Base-by-base conservation (phyloP, 202 grass and related monocot species). In the Musa balbisiana region DNA sequence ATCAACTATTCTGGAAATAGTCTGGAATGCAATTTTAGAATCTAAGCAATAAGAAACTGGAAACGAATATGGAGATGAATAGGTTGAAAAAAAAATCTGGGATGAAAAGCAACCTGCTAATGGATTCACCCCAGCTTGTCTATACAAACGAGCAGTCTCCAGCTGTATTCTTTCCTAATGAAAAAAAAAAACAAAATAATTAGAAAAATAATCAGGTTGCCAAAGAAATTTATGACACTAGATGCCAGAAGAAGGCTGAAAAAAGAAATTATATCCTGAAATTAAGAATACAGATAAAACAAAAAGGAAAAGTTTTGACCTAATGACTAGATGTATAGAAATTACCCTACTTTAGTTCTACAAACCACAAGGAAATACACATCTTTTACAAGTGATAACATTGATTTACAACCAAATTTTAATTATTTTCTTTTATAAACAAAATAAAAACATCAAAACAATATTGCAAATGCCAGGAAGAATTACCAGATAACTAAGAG, bases 161-260 rank as follows among this genome's bases (percentile, higher is more conserved):
- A 97, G 79, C 71, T 97, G 90, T 80, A 97, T 97, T 75, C 90
- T 97, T 88, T 97, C 93, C 93, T 97, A 77, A 82, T n/a, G 76
- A 65, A 22, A 83, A 15, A 82, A 82, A 51, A 56, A 24, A 22
- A 1, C 71, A 49, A 67, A 84, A 23, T 62, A 20, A 62, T 21
- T 62, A 62, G 8, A 67, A 26, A 67, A 10, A 0, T 13, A 2
- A 67, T 33, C 3, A 4, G 12, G 10, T 27, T 26, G 24, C 4
- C 12, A 27, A 16, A 67, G 10, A 67, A 27, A 24, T 67, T 29
- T 8, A 11, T 11, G 27, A 67, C 12, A 3, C 2, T 22, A 67
- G 14, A 27, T 29, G 25, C 2, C 55, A 17, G 55, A 58, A 58
- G 16, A n/a, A 19, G 16, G 55, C 13, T n/a, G 55, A 16, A 58